Base-by-base conservation (phyloP, 805 yeast species). In the Tetrapisispora taiwanensis region DNA sequence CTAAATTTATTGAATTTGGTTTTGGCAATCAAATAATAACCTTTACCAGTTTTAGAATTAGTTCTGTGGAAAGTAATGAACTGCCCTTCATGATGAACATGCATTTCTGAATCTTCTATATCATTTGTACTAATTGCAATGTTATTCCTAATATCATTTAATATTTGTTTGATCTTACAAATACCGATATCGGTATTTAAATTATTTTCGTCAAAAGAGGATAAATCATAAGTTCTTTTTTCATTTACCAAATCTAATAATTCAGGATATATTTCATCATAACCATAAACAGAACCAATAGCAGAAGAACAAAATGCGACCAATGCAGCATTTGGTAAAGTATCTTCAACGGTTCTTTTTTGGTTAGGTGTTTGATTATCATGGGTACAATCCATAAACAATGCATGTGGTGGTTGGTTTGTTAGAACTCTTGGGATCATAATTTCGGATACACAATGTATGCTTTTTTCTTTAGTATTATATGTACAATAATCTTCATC, bases 331-430 rank as follows among this genome's bases (percentile, higher is more conserved):
- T 84, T 90, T 9, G 97, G 95, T 36, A 90, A 70, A 0, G 97
- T 89, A 57, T 90, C 98, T 58, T 89, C 96, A 1, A 86, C 82
- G 0, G 96, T 88, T 59, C 97, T 77, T 65, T 84, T 87, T 53
- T 90, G 94, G 36, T 72, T 74, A 1, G 97, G 95, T 18, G 79
- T 81, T 65, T 88, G 92, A 58, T 90, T 90, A 62, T 90, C 98
- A 62, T 90, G 98, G 1, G 97, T 89, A 57, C 97, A 90, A 59
- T 92, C 97, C 97, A 92, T 90, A 54, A 90, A 83, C 53, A 92
- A 69, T 0, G 97, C 96, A 65, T 88, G 97, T 4, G 95, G 94
- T n/a, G 81, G 78, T 36, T 80, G 75, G 4, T 81, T 71, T 1
- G 79, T 70, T 39, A 90, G 70, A 9, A 76, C 69, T 51, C 72